Base-by-base conservation (phyloP, 805 yeast genomes). In the Starmerella davenportii region DNA sequence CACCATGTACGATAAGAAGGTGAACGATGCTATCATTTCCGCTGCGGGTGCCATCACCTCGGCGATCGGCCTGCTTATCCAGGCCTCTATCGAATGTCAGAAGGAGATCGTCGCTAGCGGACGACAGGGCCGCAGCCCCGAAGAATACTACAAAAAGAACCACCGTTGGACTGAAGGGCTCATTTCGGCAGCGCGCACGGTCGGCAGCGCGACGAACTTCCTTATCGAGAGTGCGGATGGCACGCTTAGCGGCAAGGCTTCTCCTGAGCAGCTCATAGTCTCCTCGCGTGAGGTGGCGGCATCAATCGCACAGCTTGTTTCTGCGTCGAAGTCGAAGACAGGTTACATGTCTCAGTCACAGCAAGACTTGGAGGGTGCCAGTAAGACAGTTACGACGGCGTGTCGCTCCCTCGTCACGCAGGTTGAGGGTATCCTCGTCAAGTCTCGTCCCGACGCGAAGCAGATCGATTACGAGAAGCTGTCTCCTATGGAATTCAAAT, bases 161-260 rank as follows among this genome's bases (percentile, higher is more conserved):
- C 82, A 75, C 57, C 68, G 87, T 50, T 82, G 95, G 95, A 80
- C 94, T 0, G 93, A 84, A 58, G 95, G 95, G 18, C 71, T 82
- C 41, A 74, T 82, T 23, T 78, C 92, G 43, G 94, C 94, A 15
- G 81, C 93, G 1, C 76, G 77, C 50, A 75, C 87, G 1, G 90
- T 82, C 30, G 93, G 92, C 2, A 70, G 71, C 2, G 72, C 93
- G 1, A 84, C 95, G 2, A 77, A 75, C 50, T 62, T 76, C n/a
- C 65, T 82, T 45, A 82, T 82, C 43, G 70, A 70, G 43, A 77
- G 81, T n/a, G 92, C 93, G 0, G 90, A 81, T 59, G 90, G 92
- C 16, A 81, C 80, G 15, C 61, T 82, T 30, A 64, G 68, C 37
- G 66, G 67, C 1, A 55, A 57, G n/a, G 75, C 74, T 47, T 62